Evolutionary conservation across 306 rosid species (phyloP), one percentile per base, ranked within the genome.

Genomic region (Urtica urens): DNA sequence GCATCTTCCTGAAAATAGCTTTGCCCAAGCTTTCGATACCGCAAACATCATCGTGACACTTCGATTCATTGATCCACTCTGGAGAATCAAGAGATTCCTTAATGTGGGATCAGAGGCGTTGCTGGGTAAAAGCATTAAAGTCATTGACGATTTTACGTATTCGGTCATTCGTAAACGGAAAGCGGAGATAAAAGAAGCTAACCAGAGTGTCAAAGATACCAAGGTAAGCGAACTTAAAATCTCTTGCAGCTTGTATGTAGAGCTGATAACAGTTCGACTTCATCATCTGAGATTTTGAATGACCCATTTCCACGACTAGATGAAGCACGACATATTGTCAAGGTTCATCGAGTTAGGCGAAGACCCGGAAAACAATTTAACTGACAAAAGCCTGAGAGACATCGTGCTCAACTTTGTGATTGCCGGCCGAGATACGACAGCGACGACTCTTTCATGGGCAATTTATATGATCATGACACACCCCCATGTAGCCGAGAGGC

Each of bases 361-460:
- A 55, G 82, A 71, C 33, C 62, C 60, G 30, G 82, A 58, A 44
- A 65, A 35, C 55, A 69, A 67, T 34, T 76, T 78, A 37, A 77
- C 71, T 3, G 82, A 85, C 46, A 90, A 85, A 47, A 79, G 77
- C 63, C 75, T 85, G 7, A 79, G 99, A 78, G 99, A 90, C 49
- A 67, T 90, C 31, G 84, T 90, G 17, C 70, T 85, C 53, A 90
- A 85, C 71, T 85, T 90, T 44, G 94, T 90, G 60, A 90, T 90
- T n/a, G 99, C 95, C 13, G 99, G 99, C n/a, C 60, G 92, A 3
- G 99, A 85, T 66, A 90, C 99, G 44, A 90, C 95, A 7, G 99
- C 95, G 17, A 73, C 99, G 17, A 90, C 95, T 22, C 79, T 85
- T 35, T 79, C 95, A 48, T 90, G 99, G 99, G 83, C 87, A n/a